Evolutionary conservation across 148 eudicot genomes (phyloP), one percentile per base, ranked within the genome.

Genomic region (Camellia japonica): DNA sequence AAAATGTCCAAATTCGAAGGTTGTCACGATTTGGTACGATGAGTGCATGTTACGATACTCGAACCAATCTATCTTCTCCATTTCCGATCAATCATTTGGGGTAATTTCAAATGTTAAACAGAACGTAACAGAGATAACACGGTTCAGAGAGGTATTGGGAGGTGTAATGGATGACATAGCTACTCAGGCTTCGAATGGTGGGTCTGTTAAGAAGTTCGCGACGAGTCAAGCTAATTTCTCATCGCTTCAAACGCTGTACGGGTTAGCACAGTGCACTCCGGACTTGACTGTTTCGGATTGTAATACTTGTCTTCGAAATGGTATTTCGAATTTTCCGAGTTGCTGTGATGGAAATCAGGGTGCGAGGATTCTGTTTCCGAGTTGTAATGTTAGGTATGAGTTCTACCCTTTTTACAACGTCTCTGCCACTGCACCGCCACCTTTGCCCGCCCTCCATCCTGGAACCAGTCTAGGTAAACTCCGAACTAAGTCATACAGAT

Each of bases 371-470:
- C n/a, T n/a, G n/a, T n/a, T n/a, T n/a, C n/a, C n/a, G n/a, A n/a
- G n/a, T n/a, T n/a, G n/a, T n/a, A n/a, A n/a, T n/a, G n/a, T n/a
- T n/a, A n/a, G n/a, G n/a, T n/a, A n/a, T n/a, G n/a, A n/a, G n/a
- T n/a, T n/a, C n/a, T n/a, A n/a, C n/a, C n/a, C 86, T 0, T 87
- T 87, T 5, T 85, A 77, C 70, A 80, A 61, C 42, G 58, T 18
- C n/a, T 49, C 7, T 71, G 23, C 77, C 83, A 2, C 14, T 20
- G 59, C 59, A 7, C 58, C 74, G 7, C 38, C 56, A 15, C 58
- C 74, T 7, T 5, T 59, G 14, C 42, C 59, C 4, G 51, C 16
- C 23, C 72, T 15, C 43, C 72, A 14, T 68, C 51, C 49, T 68
- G 13, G 58, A 23, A 23, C 23, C 58, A 54, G 58, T 54, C 58